Base-by-base conservation (phyloP, 495 filamentous ascomycete genomes). In the Endocarpon pusillum region DNA sequence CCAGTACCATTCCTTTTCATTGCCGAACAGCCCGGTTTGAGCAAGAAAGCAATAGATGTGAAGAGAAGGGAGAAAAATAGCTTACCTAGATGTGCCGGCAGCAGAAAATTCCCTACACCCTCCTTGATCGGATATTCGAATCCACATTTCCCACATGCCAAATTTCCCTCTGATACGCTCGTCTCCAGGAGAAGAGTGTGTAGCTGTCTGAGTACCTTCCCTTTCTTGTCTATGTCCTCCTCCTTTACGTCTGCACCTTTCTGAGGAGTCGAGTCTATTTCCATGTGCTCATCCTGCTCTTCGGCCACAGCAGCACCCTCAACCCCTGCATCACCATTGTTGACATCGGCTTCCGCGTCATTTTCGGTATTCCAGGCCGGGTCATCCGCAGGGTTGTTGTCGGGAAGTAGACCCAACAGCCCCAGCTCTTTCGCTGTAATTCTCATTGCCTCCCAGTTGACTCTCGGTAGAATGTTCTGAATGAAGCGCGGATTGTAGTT, bases 51-150 rank as follows among this genome's bases (percentile, higher is more conserved):
- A n/a, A n/a, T n/a, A n/a, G n/a, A n/a, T n/a, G n/a, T n/a, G n/a
- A n/a, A n/a, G n/a, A n/a, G n/a, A n/a, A n/a, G n/a, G n/a, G n/a
- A n/a, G n/a, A n/a, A n/a, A n/a, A n/a, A n/a, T n/a, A n/a, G n/a
- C n/a, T n/a, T n/a, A n/a, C n/a, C 89, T 46, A 96, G 55, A 61
- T 96, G 89, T 46, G 77, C 86, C 12, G 89, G 89, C 49, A 97
- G 58, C 43, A 97, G 60, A 48, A 97, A 97, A 52, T 96, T 96
- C 29, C 84, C 81, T 46, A 96, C 92, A 16, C 89, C 91, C 55
- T 96, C 84, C 49, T 81, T 79, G 26, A 99, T 75, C 45, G 71
- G 69, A 55, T 96, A 96, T 56, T 87, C 76, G 52, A 96, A 84
- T 37, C 80, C 80, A 57, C 89, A 96, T 51, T 78, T 79, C 32